Percentiles rank a stretch among this genome's conserved stretches.
Evolutionary conservation across 2,329 filamentous ascomycete species (phyloP).

Genomic region (Pyrenophora teres): DNA sequence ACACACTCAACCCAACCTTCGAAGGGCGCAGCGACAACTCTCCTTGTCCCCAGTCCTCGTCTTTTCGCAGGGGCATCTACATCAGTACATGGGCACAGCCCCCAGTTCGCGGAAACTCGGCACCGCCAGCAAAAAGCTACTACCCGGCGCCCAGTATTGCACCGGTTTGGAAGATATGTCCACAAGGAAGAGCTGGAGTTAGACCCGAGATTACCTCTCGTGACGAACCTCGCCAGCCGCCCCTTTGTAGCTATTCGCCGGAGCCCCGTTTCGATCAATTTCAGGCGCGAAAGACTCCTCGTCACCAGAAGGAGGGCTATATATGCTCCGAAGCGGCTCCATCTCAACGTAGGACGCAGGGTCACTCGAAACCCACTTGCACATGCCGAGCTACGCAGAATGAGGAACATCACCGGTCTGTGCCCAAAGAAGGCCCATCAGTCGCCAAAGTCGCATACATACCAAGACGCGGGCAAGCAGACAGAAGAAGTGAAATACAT

Average conservation of each 20-base stretch:
- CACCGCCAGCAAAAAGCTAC: background rate
- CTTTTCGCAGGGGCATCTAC: slow-evolving; percentile 4
- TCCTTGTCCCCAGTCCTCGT: slow-evolving; percentile 6
- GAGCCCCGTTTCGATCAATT: slow-evolving; percentile 24
- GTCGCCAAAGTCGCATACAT: background rate
- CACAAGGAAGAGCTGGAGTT: background rate
- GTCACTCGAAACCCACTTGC: slow-evolving; percentile 22
- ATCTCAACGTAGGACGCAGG: slow-evolving; percentile 23
- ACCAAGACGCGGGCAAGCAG: background rate
- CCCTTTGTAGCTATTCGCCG: slow-evolving; percentile 5
- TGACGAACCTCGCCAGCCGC: slow-evolving; percentile 12
- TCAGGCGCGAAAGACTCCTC: slow-evolving; percentile 20
- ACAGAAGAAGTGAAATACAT: background rate
- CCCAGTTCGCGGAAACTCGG: background rate
- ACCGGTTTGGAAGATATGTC: background rate
- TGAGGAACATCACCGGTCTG: background rate
- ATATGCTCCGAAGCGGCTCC: slow-evolving; percentile 15
- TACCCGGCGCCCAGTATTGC: background rate
- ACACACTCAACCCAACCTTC: slow-evolving; percentile 16
- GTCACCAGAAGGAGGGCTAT: slow-evolving; percentile 20
- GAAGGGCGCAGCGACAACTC: slow-evolving; percentile 11
- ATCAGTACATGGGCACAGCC: background rate
- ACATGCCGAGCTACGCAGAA: slow-evolving; percentile 15
- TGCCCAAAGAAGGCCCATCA: background rate
- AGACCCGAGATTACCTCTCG: slow-evolving; percentile 14